Evolutionary conservation across 139 green algal species (phyloP).

Genomic region (Volvox reticuliferus): DNA sequence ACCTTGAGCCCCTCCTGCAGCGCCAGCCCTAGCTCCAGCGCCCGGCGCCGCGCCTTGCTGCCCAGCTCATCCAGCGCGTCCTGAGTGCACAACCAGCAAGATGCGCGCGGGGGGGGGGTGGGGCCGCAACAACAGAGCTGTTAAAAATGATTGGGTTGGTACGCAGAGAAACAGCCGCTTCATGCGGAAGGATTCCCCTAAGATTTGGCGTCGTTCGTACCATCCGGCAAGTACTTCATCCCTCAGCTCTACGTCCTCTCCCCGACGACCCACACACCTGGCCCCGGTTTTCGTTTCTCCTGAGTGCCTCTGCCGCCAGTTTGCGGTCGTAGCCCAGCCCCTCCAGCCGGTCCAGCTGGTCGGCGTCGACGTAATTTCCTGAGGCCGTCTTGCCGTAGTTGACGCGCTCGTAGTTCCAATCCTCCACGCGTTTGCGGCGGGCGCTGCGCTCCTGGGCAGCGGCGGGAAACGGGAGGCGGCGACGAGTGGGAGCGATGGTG

Average conservation of each 20-base stretch:
- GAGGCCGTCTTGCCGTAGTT: constrained; percentile 37
- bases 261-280: neutral
- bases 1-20: constrained; percentile 40
- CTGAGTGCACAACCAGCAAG: neutral
- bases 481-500: neutral
- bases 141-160: no score
- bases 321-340: constrained; percentile 37
- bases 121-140: no score
- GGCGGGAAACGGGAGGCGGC: neutral
- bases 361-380: constrained; percentile 62
- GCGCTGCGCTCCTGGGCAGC: neutral
- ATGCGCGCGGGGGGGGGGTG: no score
- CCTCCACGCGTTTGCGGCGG: neutral
- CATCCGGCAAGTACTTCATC: no score
- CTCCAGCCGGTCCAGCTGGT: constrained; percentile 56
- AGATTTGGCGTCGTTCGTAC: no score
- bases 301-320: constrained; percentile 61
- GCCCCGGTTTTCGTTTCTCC: constrained; percentile 24
- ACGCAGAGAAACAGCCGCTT: no score
- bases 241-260: neutral
- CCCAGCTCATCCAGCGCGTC: constrained; percentile 59
- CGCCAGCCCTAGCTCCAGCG: constrained; percentile 58
- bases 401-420: constrained; percentile 34
- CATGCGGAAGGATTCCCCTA: no score
- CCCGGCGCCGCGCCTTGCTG: constrained; percentile 17